Percentiles rank a stretch among this genome's conserved stretches.
Evolutionary conservation across 1,284 basidiomycete genomes (phyloP).

Genomic region (Anthracocystis panici-leucophaei): DNA sequence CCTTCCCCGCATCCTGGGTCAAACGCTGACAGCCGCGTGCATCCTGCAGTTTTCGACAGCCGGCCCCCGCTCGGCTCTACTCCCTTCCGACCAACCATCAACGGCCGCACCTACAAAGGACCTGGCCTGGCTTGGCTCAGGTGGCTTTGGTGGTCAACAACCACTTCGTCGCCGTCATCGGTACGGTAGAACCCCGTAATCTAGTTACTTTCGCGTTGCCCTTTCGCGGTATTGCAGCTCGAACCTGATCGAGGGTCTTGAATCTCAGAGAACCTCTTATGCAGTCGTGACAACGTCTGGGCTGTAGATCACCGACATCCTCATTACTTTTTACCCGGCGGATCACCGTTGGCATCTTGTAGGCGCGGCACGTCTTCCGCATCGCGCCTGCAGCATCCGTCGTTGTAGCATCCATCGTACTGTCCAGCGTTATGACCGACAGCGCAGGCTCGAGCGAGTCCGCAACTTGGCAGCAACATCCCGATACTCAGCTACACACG

Average conservation of each 20-base stretch:
- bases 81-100: constrained; percentile 2
- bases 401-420: background rate
- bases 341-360: background rate
- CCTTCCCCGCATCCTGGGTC: constrained; percentile 21
- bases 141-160: constrained; percentile 8
- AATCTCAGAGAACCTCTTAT: background rate
- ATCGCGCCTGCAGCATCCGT: background rate
- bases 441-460: constrained; percentile 3
- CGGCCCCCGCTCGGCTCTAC: background rate
- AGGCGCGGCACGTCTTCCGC: background rate
- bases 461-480: constrained; percentile 13
- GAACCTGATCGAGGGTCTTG: background rate
- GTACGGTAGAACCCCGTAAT: constrained; percentile 7
- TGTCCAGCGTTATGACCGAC: constrained; percentile 4
- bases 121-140: constrained; percentile 15
- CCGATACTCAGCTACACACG: constrained; percentile 3
- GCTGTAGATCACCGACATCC: background rate
- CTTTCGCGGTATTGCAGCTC: background rate
- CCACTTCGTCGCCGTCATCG: constrained; percentile 14
- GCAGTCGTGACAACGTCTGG: constrained; percentile 2
- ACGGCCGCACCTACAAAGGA: background rate
- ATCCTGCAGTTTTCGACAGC: constrained; percentile 15
- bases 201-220: background rate
- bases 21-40: constrained; percentile 6
- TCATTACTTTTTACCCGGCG: background rate